Base-by-base conservation (phyloP, 192 early-diverging fungal genomes). In the Haplosporangium gracile region DNA sequence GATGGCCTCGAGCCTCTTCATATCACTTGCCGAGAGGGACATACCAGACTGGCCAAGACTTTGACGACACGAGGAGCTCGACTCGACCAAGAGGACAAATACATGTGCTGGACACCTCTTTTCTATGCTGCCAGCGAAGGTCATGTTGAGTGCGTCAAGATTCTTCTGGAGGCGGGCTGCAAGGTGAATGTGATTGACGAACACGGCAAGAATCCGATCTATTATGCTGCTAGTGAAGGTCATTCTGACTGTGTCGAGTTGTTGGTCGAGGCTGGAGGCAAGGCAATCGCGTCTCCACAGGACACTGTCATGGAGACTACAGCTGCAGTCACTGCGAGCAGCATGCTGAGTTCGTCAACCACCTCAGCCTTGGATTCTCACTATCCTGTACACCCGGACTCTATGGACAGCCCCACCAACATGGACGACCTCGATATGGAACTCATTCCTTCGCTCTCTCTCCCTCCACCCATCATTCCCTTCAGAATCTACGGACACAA, bases 401-500 rank as follows among this genome's bases (percentile, higher is more conserved):
- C 81, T 1, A 29, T 73, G 11, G 81, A 74, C 16, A 82, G 72
- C 2, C 82, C 71, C 7, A 73, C 90, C 39, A 81, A 82, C 49
- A 83, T 90, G 78, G 78, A 87, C 11, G 94, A 94, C 42, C 81
- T 95, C 22, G 98, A 99, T 82, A 80, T 99, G 78, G 97, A 98
- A 63, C 92, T 91, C 20, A 95, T 99, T 53, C 99, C 99, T 6
- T 96, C 97, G 13, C 91, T 99, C 15, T 96, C 95, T 8, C 85
- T 99, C 26, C 99, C 99, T 10, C 99, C 99, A 24, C 99, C 99
- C 13, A 97, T 99, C 53, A 97, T 99, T 70, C 99, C 99, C 9
- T 96, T 99, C 92, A 91, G 98, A 20, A 97, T 98, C 51, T 99
- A 99, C 83, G 99, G 99, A 18, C 99, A 99, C 91, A 97, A 96